Evolutionary conservation across 768 basidiomycete species (phyloP).

Genomic region (Collybia nuda): DNA sequence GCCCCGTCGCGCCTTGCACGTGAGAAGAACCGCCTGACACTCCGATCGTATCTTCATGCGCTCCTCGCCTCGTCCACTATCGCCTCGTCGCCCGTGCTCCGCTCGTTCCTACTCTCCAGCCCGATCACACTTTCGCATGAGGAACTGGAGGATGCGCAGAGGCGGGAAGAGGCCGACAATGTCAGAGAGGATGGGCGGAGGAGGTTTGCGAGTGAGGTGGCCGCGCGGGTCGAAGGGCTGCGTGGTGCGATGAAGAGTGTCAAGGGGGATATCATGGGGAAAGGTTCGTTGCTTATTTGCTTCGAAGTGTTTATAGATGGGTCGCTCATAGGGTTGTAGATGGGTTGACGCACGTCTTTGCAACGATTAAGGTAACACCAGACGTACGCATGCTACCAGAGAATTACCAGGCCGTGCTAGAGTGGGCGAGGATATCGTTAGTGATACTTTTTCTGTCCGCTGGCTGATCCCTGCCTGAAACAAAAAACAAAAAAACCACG

Average conservation of each 20-base stretch:
- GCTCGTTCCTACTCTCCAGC: conserved; percentile 79
- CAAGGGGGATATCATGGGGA: conserved; percentile 91
- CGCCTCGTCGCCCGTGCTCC: conserved; percentile 84
- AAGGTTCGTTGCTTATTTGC: conserved; percentile 45
- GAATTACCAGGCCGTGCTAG: conserved; percentile 87
- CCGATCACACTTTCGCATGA: conserved; percentile 65
- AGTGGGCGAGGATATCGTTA: conserved; percentile 97
- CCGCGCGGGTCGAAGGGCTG: conserved; percentile 80
- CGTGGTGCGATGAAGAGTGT: conserved; percentile 82
- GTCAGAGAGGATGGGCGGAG: conserved; percentile 85
- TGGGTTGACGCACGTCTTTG: conserved; percentile 87
- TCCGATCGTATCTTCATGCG: conserved; percentile 88
- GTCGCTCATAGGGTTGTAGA: conserved; percentile 41
- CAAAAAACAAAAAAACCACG: too few relatives aligned
- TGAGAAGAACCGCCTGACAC: conserved; percentile 94
- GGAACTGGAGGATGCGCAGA: conserved; percentile 77
- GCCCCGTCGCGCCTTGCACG: conserved; percentile 61
- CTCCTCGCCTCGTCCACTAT: conserved; percentile 70
- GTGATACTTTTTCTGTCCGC: conserved; percentile 28
- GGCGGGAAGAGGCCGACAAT: conserved; percentile 87
- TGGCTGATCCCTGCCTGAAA: conserved; percentile 1
- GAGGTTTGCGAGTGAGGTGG: conserved; percentile 85
- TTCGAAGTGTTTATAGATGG: background rate
- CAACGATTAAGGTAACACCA: conserved; percentile 79
- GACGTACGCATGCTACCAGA: conserved; percentile 74